A percentile compares a stretch with the other conserved stretches of the same genome.
These are phyloP conservation scores for Coemansia sp. DNA, from an alignment of 192 early-diverging fungal species.

Conservation along the genomic window DNA sequence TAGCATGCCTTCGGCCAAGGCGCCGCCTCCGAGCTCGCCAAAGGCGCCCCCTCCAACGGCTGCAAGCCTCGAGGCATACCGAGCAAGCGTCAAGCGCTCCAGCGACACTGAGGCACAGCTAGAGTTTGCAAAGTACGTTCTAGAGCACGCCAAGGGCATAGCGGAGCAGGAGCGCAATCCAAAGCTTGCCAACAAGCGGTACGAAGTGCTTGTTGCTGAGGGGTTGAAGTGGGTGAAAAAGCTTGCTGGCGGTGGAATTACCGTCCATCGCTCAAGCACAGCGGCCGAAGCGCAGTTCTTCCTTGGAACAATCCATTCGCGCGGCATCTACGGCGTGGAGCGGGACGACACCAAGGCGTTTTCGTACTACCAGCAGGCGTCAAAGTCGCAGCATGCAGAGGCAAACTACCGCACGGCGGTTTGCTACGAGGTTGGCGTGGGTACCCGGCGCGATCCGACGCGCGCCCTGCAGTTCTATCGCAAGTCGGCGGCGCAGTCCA, in stretches of 20 bases:
- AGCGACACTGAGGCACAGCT: slow-evolving; percentile 75
- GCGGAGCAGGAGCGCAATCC: slow-evolving; percentile 62
- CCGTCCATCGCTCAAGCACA: slow-evolving; percentile 65
- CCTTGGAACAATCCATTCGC: slow-evolving; percentile 86
- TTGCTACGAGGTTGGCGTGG: slow-evolving; percentile 95
- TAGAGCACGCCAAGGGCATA: slow-evolving; percentile 72
- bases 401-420: slow-evolving; percentile 93
- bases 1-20: slow-evolving; percentile 23
- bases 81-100: slow-evolving; percentile 51
- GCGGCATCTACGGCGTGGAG: slow-evolving; percentile 73
- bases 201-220: slow-evolving; percentile 73
- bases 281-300: slow-evolving; percentile 92
- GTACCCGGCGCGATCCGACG: slow-evolving; percentile 78
- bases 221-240: slow-evolving; percentile 86
- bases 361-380: slow-evolving; percentile 84
- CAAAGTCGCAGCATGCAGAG: slow-evolving; percentile 87
- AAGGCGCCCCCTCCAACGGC: slow-evolving; percentile 38
- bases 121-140: slow-evolving; percentile 84
- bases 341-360: slow-evolving; percentile 90
- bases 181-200: slow-evolving; percentile 68
- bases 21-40: slow-evolving; percentile 17
- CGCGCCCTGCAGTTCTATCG: slow-evolving; percentile 89
- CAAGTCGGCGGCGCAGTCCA: slow-evolving; percentile 86
- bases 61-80: slow-evolving; percentile 47
- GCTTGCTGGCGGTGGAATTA: slow-evolving; percentile 65